phyloP scores from a whole-genome alignment of 345 rosid species.

The Balakata baccata region DNA sequence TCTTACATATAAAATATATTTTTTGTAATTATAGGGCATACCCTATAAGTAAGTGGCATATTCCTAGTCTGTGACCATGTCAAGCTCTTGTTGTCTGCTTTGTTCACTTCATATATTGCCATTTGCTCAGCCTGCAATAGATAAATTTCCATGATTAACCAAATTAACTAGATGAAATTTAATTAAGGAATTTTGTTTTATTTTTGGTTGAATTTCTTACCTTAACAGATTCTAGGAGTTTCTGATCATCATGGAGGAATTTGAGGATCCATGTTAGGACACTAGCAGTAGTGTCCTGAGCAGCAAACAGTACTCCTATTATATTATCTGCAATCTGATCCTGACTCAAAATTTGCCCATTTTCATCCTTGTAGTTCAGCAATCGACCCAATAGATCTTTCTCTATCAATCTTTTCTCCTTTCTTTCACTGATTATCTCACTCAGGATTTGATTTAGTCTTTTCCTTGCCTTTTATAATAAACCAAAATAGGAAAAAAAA shows the following conservation, averaged over 20 bases:
- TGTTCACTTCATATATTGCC: slow-evolving; percentile 24
- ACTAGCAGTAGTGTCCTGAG: slow-evolving; percentile 66
- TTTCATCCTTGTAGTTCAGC: slow-evolving; percentile 32
- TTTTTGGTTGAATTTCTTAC: slow-evolving; percentile 20
- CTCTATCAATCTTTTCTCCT: slow-evolving; percentile 31
- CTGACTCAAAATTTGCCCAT: slow-evolving; percentile 31
- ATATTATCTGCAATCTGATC: slow-evolving; percentile 54
- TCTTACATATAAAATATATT: too few relatives aligned
- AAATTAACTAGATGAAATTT: neutral
- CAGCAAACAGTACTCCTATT: slow-evolving; percentile 62
- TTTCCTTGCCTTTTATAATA: slow-evolving; percentile 33
- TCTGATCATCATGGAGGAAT: slow-evolving; percentile 44
- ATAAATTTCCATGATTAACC: neutral
- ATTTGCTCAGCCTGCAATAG: slow-evolving; percentile 47
- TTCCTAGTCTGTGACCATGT: slow-evolving; percentile 53
- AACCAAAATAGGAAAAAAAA: too few relatives aligned
- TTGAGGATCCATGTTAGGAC: slow-evolving; percentile 58
- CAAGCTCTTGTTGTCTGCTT: slow-evolving; percentile 24
- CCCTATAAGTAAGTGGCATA: slow-evolving; percentile 51
- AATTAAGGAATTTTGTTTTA: neutral
- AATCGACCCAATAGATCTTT: slow-evolving; percentile 43
- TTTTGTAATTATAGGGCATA: slow-evolving; percentile 14
- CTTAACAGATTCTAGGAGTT: slow-evolving; percentile 40
- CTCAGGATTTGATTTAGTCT: slow-evolving; percentile 23
- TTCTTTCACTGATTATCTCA: slow-evolving; percentile 33